Percentiles rank a stretch among this genome's conserved stretches.
phyloP scores from a whole-genome alignment of 2,329 filamentous ascomycete genomes.

The Furcasterigmium furcatum region DNA sequence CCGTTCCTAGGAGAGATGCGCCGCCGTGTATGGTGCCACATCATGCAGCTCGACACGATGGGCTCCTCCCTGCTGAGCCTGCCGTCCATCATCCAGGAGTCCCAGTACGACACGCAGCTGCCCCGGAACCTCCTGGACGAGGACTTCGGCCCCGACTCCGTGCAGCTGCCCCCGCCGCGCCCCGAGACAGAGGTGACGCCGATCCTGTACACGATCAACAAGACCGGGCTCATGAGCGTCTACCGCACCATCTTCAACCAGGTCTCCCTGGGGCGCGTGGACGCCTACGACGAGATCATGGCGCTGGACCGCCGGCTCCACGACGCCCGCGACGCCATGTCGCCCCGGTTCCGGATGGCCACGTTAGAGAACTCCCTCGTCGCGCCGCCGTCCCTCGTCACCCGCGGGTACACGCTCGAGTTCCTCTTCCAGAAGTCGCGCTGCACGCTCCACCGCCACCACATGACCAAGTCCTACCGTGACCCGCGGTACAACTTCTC shows the following conservation, averaged over 20 bases:
- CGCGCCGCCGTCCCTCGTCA: slow-evolving; percentile 30
- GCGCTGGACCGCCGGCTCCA: slow-evolving; percentile 29
- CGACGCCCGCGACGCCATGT: slow-evolving; percentile 25
- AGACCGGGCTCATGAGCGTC: slow-evolving; percentile 17
- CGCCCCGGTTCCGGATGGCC: slow-evolving; percentile 25
- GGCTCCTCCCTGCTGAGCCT: slow-evolving; percentile 43
- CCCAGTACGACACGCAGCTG: slow-evolving; percentile 34
- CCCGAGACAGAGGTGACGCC: slow-evolving; percentile 23
- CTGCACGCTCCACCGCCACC: slow-evolving; percentile 36
- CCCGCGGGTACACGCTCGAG: slow-evolving; percentile 33
- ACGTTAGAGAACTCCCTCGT: slow-evolving; percentile 21
- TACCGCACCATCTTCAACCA: slow-evolving; percentile 18
- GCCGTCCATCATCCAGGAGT: slow-evolving; percentile 36
- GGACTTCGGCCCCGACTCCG: slow-evolving; percentile 33
- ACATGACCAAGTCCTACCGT: slow-evolving; percentile 23
- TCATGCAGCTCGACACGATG: slow-evolving; percentile 35
- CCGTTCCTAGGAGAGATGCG: slow-evolving; percentile 42
- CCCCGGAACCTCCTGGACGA: slow-evolving; percentile 40
- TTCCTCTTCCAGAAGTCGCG: slow-evolving; percentile 33
- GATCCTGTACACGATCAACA: slow-evolving; percentile 18
- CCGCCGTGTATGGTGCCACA: slow-evolving; percentile 35
- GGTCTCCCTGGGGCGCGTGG: slow-evolving; percentile 7
- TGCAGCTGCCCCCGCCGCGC: slow-evolving; percentile 28
- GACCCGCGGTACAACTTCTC: slow-evolving; percentile 34
- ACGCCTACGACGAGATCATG: slow-evolving; percentile 32